phyloP scores from a whole-genome alignment of 106 monocot genomes.

The Triglochin maritima region DNA sequence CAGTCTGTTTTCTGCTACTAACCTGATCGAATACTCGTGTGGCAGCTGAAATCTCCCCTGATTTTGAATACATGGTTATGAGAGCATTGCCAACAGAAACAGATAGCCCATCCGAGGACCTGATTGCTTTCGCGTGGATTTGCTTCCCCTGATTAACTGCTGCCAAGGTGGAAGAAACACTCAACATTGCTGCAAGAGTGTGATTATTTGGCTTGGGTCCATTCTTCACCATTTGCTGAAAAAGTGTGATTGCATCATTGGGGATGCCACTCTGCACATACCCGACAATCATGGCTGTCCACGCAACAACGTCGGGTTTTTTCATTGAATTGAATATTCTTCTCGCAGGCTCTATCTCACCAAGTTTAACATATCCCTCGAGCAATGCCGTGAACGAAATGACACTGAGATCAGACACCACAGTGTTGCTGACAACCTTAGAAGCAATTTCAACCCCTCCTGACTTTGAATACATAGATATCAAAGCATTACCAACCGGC shows the following conservation, averaged over 20 bases:
- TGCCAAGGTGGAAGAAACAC: slow-evolving; percentile 59
- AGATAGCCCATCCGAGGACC: slow-evolving; percentile 40
- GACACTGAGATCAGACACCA: slow-evolving; percentile 29
- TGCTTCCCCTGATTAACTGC: slow-evolving; percentile 53
- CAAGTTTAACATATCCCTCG: slow-evolving; percentile 78
- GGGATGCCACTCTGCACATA: slow-evolving; percentile 67
- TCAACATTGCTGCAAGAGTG: slow-evolving; percentile 71
- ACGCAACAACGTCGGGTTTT: slow-evolving; percentile 67
- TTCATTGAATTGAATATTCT: slow-evolving; percentile 66
- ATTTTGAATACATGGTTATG: slow-evolving; percentile 81
- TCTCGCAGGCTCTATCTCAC: slow-evolving; percentile 52
- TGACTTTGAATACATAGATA: slow-evolving; percentile 88
- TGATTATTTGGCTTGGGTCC: slow-evolving; percentile 73
- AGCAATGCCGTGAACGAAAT: slow-evolving; percentile 79
- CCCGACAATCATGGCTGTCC: slow-evolving; percentile 96
- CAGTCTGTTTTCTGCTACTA: slow-evolving; percentile 23
- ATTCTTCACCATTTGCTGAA: slow-evolving; percentile 37
- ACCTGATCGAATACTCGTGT: slow-evolving; percentile 48
- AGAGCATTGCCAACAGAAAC: slow-evolving; percentile 83
- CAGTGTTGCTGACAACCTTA: slow-evolving; percentile 24
- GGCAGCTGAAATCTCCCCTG: slow-evolving; percentile 50
- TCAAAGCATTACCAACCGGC: slow-evolving; percentile 71
- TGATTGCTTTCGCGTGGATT: slow-evolving; percentile 61
- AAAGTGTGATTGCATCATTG: slow-evolving; percentile 55
- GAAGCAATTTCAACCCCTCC: slow-evolving; percentile 45